Evolutionary conservation across 352 stramenopile species (phyloP).

Genomic region (Phytopythium boreale): DNA sequence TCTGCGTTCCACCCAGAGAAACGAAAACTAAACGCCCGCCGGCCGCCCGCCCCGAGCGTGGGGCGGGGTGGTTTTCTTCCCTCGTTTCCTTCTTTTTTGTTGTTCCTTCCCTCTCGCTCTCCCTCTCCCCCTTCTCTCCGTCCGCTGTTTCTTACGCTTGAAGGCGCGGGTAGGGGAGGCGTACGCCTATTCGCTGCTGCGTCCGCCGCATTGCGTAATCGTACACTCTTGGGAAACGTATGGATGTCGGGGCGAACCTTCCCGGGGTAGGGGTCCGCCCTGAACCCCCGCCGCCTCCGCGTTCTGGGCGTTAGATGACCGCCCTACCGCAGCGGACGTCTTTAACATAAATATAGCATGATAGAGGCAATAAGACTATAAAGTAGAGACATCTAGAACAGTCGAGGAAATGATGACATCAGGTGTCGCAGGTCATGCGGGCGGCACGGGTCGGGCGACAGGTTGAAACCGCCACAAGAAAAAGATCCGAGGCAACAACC

Average conservation of each 20-base stretch:
- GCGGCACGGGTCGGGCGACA: neutral
- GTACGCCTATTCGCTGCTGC: too few species aligned
- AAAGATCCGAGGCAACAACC: neutral
- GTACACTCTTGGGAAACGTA: neutral
- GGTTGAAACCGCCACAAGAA: neutral
- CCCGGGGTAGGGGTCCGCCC: too few species aligned
- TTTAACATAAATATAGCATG: too few species aligned
- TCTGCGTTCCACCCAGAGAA: constrained; percentile 54
- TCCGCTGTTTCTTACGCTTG: too few species aligned
- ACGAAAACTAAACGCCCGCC: constrained; percentile 39
- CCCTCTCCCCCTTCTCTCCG: too few species aligned
- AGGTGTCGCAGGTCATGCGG: neutral
- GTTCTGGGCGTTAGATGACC: neutral
- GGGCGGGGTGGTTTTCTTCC: neutral
- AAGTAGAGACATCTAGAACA: neutral
- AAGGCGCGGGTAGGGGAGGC: too few species aligned
- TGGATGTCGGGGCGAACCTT: neutral
- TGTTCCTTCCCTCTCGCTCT: neutral
- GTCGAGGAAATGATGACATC: neutral
- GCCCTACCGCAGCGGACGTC: too few species aligned
- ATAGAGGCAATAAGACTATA: neutral
- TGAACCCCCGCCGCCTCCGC: too few species aligned
- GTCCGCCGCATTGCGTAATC: neutral
- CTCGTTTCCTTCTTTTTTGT: neutral
- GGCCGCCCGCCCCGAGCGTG: neutral